phyloP scores from a whole-genome alignment of 2,329 filamentous ascomycete genomes.

The Fusarium gaditjirri region DNA sequence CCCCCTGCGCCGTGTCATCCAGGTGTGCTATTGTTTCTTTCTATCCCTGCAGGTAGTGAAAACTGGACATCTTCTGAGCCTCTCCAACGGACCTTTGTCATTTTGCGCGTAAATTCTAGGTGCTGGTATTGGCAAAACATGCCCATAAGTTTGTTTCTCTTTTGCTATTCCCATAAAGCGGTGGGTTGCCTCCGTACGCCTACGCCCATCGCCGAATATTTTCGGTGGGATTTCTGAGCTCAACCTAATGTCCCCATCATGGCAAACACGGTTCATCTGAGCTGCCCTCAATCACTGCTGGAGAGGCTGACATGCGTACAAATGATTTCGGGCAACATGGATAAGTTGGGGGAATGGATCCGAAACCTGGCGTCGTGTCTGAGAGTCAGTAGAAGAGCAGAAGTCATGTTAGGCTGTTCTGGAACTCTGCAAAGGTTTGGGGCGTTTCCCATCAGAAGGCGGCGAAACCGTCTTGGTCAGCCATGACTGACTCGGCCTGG shows the following conservation, averaged over 20 bases:
- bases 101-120: background rate
- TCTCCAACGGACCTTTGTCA: conserved; percentile 1
- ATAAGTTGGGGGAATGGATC: conserved; percentile 18
- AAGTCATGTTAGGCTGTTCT: conserved; percentile 32
- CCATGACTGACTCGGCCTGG: conserved; percentile 25
- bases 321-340: conserved; percentile 22
- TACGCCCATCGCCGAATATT: conserved; percentile 30
- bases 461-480: conserved; percentile 33
- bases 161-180: conserved; percentile 2
- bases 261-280: conserved; percentile 16
- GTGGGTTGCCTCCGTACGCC: background rate
- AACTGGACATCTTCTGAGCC: conserved; percentile 21
- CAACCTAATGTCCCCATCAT: conserved; percentile 1
- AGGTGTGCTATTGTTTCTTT: conserved; percentile 28
- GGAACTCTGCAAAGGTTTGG: conserved; percentile 28
- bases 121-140: conserved; percentile 14
- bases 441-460: conserved; percentile 19
- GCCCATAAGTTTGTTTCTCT: background rate
- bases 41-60: conserved; percentile 24
- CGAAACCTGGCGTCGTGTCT: conserved; percentile 21
- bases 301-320: conserved; percentile 5
- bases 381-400: conserved; percentile 6
- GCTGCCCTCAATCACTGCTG: conserved; percentile 12
- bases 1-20: conserved; percentile 11
- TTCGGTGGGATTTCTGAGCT: conserved; percentile 22